Percentiles rank a stretch among this genome's conserved stretches.
These are phyloP conservation scores for Colletotrichum neosansevieriae DNA, from an alignment of 2,329 filamentous ascomycete genomes.

Conservation along the genomic window DNA sequence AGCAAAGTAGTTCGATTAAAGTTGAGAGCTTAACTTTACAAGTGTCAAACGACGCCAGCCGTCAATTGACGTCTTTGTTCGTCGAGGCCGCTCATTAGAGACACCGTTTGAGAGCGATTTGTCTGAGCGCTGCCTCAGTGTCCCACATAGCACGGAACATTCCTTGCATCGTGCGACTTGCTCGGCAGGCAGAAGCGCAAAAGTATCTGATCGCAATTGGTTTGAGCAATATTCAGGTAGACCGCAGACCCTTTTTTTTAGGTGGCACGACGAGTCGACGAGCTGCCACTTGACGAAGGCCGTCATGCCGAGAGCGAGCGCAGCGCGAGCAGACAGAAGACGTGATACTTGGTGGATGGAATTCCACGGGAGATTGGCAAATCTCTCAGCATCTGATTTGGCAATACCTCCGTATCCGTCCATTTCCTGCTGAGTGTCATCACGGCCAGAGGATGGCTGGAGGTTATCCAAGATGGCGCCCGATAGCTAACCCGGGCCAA, in stretches of 20 bases:
- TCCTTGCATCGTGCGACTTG: conserved; percentile 9
- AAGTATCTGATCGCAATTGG: neutral
- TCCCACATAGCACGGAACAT: neutral
- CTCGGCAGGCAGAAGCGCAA: neutral
- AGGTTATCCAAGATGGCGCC: neutral
- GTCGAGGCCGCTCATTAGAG: neutral
- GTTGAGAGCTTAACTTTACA: conserved; percentile 22
- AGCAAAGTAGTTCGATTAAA: conserved; percentile 34
- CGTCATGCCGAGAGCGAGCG: neutral
- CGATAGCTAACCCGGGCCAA: neutral
- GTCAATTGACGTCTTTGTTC: neutral
- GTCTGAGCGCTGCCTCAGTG: conserved; percentile 14
- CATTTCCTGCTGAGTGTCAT: neutral
- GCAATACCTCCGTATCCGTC: conserved; percentile 13
- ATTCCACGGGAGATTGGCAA: conserved; percentile 24
- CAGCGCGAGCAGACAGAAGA: too few species aligned
- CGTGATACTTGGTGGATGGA: neutral
- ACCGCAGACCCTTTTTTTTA: neutral
- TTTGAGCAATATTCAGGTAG: conserved; percentile 1
- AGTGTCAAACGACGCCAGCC: neutral
- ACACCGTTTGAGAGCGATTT: neutral
- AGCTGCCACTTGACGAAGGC: neutral
- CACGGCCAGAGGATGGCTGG: neutral
- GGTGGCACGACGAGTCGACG: too few species aligned
- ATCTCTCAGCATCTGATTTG: conserved; percentile 13